Percentiles rank a stretch among this genome's conserved stretches.
phyloP scores from a whole-genome alignment of 208 protist genomes.

The Baffinella frigidus region DNA sequence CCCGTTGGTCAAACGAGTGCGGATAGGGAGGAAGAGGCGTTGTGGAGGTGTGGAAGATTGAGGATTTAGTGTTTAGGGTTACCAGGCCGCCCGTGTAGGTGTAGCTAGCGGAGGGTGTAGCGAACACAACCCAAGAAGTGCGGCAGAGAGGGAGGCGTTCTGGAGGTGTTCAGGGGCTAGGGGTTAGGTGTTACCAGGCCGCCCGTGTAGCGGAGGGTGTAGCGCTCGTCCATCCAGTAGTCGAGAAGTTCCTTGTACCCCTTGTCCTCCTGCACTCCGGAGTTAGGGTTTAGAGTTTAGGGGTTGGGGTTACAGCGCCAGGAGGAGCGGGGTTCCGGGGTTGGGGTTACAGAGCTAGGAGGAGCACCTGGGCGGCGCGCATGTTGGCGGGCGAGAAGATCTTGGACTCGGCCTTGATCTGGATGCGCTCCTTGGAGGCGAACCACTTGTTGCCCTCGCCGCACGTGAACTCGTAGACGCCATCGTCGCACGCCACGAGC shows the following conservation, averaged over 20 bases:
- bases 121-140: neutral
- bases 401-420: conserved; percentile 58
- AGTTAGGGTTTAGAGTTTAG: too few relatives aligned
- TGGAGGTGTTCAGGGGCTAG: too few relatives aligned
- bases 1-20: too few relatives aligned
- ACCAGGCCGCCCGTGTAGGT: too few relatives aligned
- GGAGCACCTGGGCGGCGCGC: conserved; percentile 30
- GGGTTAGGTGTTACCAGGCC: conserved; percentile 54
- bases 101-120: too few relatives aligned
- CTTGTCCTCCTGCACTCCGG: neutral
- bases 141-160: neutral
- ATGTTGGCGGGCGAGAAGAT: conserved; percentile 67
- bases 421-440: conserved; percentile 37
- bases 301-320: neutral
- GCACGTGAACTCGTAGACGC: conserved; percentile 68
- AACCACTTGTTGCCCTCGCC: conserved; percentile 51
- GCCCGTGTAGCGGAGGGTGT: conserved; percentile 68
- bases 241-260: conserved; percentile 58
- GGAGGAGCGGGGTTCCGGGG: neutral
- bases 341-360: neutral
- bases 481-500: conserved; percentile 62
- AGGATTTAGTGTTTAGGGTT: too few relatives aligned
- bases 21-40: neutral
- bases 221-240: conserved; percentile 51
- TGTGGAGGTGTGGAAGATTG: neutral